Percentiles rank a stretch among this genome's conserved stretches.
These are phyloP conservation scores for Lentinula detonsa DNA, from an alignment of 768 basidiomycete genomes.

Conservation along the genomic window DNA sequence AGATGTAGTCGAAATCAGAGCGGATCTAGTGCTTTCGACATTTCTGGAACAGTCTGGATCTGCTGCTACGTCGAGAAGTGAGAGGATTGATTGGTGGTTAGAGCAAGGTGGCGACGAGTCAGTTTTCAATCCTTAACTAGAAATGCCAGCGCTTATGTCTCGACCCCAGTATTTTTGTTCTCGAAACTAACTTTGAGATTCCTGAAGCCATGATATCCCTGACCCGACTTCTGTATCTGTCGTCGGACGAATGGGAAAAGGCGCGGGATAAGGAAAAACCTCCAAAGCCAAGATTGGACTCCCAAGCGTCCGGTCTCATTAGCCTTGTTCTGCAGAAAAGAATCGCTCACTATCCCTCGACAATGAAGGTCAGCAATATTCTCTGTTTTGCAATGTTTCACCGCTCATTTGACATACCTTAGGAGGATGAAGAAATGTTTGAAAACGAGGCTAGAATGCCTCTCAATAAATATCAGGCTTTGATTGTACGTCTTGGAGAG, in stretches of 20 bases:
- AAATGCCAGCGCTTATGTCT: neutral
- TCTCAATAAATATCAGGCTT: slow-evolving; percentile 50
- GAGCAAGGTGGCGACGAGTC: slow-evolving; percentile 90
- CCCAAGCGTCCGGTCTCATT: slow-evolving; percentile 38
- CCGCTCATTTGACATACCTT: slow-evolving; percentile 11
- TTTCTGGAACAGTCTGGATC: slow-evolving; percentile 13
- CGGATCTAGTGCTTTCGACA: slow-evolving; percentile 55
- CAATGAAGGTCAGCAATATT: slow-evolving; percentile 42
- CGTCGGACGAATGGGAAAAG: slow-evolving; percentile 54
- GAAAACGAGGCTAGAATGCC: slow-evolving; percentile 12
- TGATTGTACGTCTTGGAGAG: slow-evolving; percentile 75
- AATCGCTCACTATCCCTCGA: slow-evolving; percentile 49
- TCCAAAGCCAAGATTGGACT: slow-evolving; percentile 65
- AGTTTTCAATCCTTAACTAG: slow-evolving; percentile 16
- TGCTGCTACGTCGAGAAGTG: slow-evolving; percentile 21
- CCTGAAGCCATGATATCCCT: slow-evolving; percentile 60
- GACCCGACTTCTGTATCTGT: slow-evolving; percentile 53
- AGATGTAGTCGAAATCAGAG: slow-evolving; percentile 73
- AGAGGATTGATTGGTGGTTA: slow-evolving; percentile 90
- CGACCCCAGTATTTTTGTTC: slow-evolving; percentile 43
- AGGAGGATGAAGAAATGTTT: slow-evolving; percentile 48
- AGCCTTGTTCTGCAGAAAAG: slow-evolving; percentile 44
- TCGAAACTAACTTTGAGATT: slow-evolving; percentile 45
- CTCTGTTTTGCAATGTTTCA: neutral
- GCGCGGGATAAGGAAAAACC: slow-evolving; percentile 56